A percentile compares a stretch with the other conserved stretches of the same genome.
These are phyloP conservation scores for Diospyros lotus DNA, from an alignment of 148 eudicot genomes.

Conservation along the genomic window DNA sequence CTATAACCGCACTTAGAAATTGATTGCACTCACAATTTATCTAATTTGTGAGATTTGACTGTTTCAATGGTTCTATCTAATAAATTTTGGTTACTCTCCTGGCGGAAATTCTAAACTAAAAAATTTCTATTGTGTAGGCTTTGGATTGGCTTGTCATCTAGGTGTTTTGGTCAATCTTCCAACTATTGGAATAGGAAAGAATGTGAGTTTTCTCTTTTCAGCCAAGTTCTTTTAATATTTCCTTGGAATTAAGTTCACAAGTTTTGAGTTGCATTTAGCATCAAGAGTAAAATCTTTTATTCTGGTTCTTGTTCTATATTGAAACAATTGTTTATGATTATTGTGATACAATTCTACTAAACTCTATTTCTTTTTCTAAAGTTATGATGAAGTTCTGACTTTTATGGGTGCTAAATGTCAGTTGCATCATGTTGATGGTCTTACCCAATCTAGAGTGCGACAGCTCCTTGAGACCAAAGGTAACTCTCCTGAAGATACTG, in stretches of 20 bases:
- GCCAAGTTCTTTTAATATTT: background rate
- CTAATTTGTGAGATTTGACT: background rate
- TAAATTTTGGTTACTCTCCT: background rate
- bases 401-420: conserved; percentile 21
- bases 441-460: conserved; percentile 52
- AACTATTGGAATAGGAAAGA: conserved; percentile 85
- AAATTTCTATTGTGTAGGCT: conserved; percentile 45
- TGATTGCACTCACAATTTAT: background rate
- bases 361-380: background rate
- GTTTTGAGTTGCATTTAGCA: background rate
- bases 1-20: background rate
- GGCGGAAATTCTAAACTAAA: background rate
- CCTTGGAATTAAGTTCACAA: background rate
- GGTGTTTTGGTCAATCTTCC: conserved; percentile 88
- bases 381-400: background rate
- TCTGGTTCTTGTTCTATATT: background rate
- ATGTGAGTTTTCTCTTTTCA: conserved; percentile 45
- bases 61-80: background rate
- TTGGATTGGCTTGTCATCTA: conserved; percentile 96
- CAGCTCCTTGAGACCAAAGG: conserved; percentile 40
- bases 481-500: conserved; percentile 26
- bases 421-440: conserved; percentile 95
- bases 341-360: background rate
- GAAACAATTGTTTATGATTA: background rate
- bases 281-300: background rate